Evolutionary conservation across 495 filamentous ascomycete species (phyloP).

Genomic region (Talaromyces nanjingensis): DNA sequence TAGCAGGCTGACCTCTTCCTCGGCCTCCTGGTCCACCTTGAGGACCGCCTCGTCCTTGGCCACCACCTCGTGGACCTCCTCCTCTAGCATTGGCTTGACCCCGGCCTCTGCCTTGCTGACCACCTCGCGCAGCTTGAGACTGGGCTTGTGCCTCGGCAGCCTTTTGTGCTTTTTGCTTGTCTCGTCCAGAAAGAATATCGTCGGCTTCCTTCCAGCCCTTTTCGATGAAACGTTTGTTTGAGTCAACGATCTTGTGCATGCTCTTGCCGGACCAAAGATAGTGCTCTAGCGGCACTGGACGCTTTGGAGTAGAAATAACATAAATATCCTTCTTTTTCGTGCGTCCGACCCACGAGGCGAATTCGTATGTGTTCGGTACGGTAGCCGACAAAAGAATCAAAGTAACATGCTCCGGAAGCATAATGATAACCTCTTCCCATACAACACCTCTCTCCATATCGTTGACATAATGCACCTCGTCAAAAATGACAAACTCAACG

Average conservation of each 20-base stretch:
- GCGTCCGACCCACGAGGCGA: slow-evolving; percentile 95
- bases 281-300: slow-evolving; percentile 91
- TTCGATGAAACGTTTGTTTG: slow-evolving; percentile 83
- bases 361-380: slow-evolving; percentile 95
- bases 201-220: slow-evolving; percentile 94
- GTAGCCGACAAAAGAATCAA: slow-evolving; percentile 93
- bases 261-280: slow-evolving; percentile 90
- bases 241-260: slow-evolving; percentile 90
- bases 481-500: slow-evolving; percentile 98
- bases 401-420: slow-evolving; percentile 95
- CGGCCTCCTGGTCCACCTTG: slow-evolving; percentile 30
- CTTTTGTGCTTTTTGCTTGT: slow-evolving; percentile 60
- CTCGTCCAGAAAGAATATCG: slow-evolving; percentile 69
- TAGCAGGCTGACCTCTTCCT: slow-evolving; percentile 50
- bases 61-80: slow-evolving; percentile 41
- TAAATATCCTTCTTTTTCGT: slow-evolving; percentile 99
- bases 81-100: slow-evolving; percentile 25
- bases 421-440: slow-evolving; percentile 99
- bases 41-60: slow-evolving; percentile 39
- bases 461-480: slow-evolving; percentile 98
- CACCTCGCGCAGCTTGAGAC: slow-evolving; percentile 42
- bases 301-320: slow-evolving; percentile 93
- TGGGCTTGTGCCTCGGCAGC: slow-evolving; percentile 40
- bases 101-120: slow-evolving; percentile 38
- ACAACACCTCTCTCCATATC: slow-evolving; percentile 96